phyloP scores from a whole-genome alignment of 2,329 filamentous ascomycete genomes.

The Cercospora nicotianae region DNA sequence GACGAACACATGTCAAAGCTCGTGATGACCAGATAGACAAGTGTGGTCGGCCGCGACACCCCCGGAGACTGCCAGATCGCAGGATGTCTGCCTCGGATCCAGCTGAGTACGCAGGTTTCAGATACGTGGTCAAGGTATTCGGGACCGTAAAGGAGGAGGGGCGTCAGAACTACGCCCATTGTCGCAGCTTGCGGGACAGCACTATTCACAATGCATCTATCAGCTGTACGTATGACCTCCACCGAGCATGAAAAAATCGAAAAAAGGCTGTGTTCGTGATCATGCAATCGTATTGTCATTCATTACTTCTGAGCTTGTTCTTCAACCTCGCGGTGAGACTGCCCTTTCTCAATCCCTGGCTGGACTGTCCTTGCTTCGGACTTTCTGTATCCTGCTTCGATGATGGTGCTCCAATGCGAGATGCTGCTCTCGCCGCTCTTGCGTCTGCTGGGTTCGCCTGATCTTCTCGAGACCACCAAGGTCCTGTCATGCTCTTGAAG shows the following conservation, averaged over 20 bases:
- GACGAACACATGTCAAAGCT: neutral
- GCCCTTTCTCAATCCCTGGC: constrained; percentile 7
- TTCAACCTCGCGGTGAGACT: constrained; percentile 12
- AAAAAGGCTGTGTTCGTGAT: neutral
- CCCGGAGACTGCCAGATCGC: neutral
- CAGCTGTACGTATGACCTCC: neutral
- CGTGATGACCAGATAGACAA: neutral
- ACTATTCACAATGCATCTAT: neutral
- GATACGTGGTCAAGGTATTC: neutral
- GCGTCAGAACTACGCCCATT: too few relatives aligned
- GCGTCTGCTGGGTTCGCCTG: constrained; percentile 14
- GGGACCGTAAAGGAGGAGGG: neutral
- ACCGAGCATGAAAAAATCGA: neutral
- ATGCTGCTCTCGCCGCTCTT: constrained; percentile 11
- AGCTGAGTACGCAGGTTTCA: neutral
- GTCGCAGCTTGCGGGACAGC: neutral
- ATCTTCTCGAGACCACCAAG: constrained; percentile 11
- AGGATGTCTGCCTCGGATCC: neutral
- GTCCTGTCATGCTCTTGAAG: constrained; percentile 12
- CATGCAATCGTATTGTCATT: constrained; percentile 14
- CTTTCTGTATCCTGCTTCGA: neutral
- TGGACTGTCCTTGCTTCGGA: constrained; percentile 8
- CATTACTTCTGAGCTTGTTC: constrained; percentile 17
- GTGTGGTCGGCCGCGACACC: neutral
- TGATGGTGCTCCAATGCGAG: neutral